These are phyloP conservation scores for Aspergillus steynii DNA, from an alignment of 495 filamentous ascomycete species.

Conservation along the genomic window DNA sequence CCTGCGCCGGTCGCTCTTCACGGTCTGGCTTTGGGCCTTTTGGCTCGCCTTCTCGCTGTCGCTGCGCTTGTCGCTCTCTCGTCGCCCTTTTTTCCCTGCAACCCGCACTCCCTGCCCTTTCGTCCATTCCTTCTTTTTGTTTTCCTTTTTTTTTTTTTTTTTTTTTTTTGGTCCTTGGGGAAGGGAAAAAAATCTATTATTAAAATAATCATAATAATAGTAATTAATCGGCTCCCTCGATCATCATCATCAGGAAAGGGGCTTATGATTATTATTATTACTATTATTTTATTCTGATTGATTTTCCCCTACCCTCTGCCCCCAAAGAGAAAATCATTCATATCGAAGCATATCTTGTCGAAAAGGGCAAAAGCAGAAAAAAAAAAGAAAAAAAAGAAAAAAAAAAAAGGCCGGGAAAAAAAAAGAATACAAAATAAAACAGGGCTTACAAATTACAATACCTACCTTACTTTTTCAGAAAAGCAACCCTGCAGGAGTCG, in stretches of 20 bases:
- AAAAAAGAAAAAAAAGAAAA: neutral
- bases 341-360: neutral
- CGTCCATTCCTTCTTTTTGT: slow-evolving; percentile 14
- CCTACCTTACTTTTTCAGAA: slow-evolving; percentile 13
- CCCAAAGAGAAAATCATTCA: slow-evolving; percentile 6
- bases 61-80: slow-evolving; percentile 4
- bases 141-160: slow-evolving; percentile 13
- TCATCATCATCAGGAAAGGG: slow-evolving; percentile 17
- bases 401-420: slow-evolving; percentile 7
- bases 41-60: neutral
- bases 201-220: too few species aligned
- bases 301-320: too few species aligned
- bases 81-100: slow-evolving; percentile 11
- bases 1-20: slow-evolving; percentile 21
- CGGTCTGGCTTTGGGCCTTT: slow-evolving; percentile 10
- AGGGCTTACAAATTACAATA: slow-evolving; percentile 6
- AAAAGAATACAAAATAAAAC: neutral
- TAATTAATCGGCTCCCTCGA: slow-evolving; percentile 1
- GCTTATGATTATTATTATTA: too few species aligned
- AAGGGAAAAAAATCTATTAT: too few species aligned
- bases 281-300: too few species aligned
- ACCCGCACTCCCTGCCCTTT: slow-evolving; percentile 16
- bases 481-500: slow-evolving; percentile 8
- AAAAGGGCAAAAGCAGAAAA: too few species aligned
- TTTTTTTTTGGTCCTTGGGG: slow-evolving; percentile 3